Base-by-base conservation (phyloP, 768 basidiomycete species). In the Lactifluus piperatus region DNA sequence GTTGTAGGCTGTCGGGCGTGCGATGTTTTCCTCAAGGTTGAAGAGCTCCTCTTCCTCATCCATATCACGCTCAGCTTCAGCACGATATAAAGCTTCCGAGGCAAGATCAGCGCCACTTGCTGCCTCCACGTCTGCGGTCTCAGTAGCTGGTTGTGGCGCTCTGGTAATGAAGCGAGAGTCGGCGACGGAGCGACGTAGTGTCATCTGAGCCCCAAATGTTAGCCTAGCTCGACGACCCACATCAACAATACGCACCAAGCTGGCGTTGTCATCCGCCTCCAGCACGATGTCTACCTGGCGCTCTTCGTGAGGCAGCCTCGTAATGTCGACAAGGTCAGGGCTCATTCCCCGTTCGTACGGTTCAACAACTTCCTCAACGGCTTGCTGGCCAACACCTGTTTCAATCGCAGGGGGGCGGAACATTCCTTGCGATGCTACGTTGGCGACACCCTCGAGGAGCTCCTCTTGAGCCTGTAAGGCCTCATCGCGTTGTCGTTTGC, bases 1-100 rank as follows among this genome's bases (percentile, higher is more conserved):
- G 66, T 91, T 91, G 72, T 98, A 98, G 4, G 86, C 83, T 1
- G 84, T 87, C 16, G 90, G 86, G 65, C 91, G 83, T 18, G 76
- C 76, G 51, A 97, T 85, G 58, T 87, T 86, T 71, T 94, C 93
- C 71, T 97, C 94, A 27, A 93, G 78, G 67, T 94, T 95, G 78
- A 95, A 97, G 5, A 94, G 72, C 67, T 97, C 94, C 69, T 97
- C 94, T 71, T 97, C 94, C 65, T 95, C 93, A 64, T 98, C 95
- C 58, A 97, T 77, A 55, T 97, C 91, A 63, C 85, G 85, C 69
- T 93, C 92, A 8, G 91, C 91, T 70, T 94, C 93, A 0, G 88
- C 91, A 65, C 90, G 83, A 67, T 94, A 94, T 53, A 94, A 72
- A 11, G 91, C 90, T 68, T 97, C 94, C 4, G 93, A 89, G 48